Evolutionary conservation across 139 green algal genomes (phyloP).

Genomic region (Picochlorum costavermella): DNA sequence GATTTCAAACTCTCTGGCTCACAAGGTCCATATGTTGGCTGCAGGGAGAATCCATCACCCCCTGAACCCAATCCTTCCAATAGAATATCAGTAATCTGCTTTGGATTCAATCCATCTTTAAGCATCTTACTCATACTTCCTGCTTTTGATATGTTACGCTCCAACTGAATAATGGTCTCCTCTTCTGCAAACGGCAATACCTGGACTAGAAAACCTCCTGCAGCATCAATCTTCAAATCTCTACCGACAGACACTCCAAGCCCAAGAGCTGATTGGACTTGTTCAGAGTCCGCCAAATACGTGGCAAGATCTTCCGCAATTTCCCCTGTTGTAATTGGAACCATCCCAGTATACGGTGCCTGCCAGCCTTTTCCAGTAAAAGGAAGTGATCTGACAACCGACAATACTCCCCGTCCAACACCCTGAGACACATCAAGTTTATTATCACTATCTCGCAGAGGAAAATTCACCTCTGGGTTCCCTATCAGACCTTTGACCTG

Average conservation of each 20-base stretch:
- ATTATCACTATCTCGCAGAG: constrained; percentile 59
- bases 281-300: constrained; percentile 72
- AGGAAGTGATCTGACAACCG: constrained; percentile 56
- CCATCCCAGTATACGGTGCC: constrained; percentile 55
- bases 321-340: constrained; percentile 57
- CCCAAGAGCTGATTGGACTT: constrained; percentile 72
- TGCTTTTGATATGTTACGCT: constrained; percentile 58
- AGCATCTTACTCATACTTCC: constrained; percentile 56
- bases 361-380: constrained; percentile 21
- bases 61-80: constrained; percentile 49
- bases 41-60: constrained; percentile 33
- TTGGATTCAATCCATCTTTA: constrained; percentile 39
- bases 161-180: constrained; percentile 69
- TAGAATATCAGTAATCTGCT: constrained; percentile 55
- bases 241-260: constrained; percentile 71
- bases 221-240: constrained; percentile 47
- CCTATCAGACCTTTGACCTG: constrained; percentile 62
- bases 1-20: constrained; percentile 36
- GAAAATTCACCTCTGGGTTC: constrained; percentile 64
- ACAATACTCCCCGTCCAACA: constrained; percentile 63
- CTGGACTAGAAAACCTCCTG: constrained; percentile 81
- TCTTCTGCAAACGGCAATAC: constrained; percentile 82
- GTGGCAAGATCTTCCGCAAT: constrained; percentile 82
- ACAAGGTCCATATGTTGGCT: constrained; percentile 73
- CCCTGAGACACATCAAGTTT: constrained; percentile 73